A percentile compares a stretch with the other conserved stretches of the same genome.
These are phyloP conservation scores for Cutaneotrichosporon dermatis DNA, from an alignment of 1,284 basidiomycete species.

Conservation along the genomic window DNA sequence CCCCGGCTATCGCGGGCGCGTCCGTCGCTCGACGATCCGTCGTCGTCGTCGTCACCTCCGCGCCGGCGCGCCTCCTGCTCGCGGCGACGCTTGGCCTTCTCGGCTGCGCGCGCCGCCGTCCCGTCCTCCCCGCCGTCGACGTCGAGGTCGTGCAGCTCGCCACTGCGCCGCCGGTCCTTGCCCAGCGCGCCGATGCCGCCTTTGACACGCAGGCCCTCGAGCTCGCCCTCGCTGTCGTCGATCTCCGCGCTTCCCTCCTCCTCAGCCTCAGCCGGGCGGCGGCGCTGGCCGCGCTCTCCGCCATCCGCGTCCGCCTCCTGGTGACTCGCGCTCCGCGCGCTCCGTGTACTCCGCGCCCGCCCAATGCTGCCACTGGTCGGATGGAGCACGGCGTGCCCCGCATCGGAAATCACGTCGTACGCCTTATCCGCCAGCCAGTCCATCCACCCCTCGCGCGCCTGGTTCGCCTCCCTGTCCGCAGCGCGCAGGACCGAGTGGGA, in stretches of 20 bases:
- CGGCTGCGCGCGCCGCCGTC: neutral
- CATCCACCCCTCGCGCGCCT: neutral
- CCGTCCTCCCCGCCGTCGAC: neutral
- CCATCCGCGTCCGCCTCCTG: too few relatives aligned
- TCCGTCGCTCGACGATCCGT: neutral
- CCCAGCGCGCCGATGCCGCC: too few relatives aligned
- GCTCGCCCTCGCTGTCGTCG: too few relatives aligned
- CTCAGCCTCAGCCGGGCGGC: too few relatives aligned
- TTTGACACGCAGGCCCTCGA: too few relatives aligned
- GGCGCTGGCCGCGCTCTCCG: too few relatives aligned
- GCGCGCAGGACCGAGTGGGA: neutral
- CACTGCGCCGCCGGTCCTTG: neutral
- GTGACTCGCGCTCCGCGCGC: too few relatives aligned
- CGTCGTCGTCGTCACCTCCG: neutral
- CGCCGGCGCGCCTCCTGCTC: neutral
- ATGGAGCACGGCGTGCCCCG: neutral
- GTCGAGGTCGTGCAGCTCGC: neutral
- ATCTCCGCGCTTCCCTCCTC: too few relatives aligned
- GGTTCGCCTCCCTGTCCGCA: neutral
- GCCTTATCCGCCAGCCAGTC: conserved; percentile 2
- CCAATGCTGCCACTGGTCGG: too few relatives aligned
- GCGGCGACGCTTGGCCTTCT: neutral
- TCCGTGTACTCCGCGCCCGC: too few relatives aligned
- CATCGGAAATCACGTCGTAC: neutral
- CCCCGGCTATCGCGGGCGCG: neutral